A percentile compares a stretch with the other conserved stretches of the same genome.
These are phyloP conservation scores for Euphorbia schlechtendalii DNA, from an alignment of 441 rosid species.

Conservation along the genomic window DNA sequence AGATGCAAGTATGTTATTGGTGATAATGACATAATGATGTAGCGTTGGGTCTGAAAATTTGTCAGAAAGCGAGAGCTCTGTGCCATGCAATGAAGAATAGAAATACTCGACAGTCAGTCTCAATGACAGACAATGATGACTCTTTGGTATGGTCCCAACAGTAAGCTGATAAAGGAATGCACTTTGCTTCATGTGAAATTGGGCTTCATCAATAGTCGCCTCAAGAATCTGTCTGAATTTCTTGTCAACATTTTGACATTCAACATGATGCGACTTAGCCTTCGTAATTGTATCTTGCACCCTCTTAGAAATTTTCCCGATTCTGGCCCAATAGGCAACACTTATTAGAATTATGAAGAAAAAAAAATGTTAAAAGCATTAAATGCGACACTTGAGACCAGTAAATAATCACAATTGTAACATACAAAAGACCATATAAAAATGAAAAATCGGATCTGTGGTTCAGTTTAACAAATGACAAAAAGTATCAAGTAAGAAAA, in stretches of 20 bases:
- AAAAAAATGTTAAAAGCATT: slow-evolving; percentile 3
- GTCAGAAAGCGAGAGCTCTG: slow-evolving; percentile 35
- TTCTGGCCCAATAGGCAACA: slow-evolving; percentile 41
- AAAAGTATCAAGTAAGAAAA: background rate
- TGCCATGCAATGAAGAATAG: slow-evolving; percentile 41
- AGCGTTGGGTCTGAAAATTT: slow-evolving; percentile 60
- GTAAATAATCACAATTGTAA: slow-evolving; percentile 5
- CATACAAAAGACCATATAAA: background rate
- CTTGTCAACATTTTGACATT: slow-evolving; percentile 85
- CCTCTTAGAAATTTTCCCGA: slow-evolving; percentile 45
- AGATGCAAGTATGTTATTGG: slow-evolving; percentile 74
- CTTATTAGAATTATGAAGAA: background rate
- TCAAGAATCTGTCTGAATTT: slow-evolving; percentile 88
- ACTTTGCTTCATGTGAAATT: slow-evolving; percentile 93
- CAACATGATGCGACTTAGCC: slow-evolving; percentile 63
- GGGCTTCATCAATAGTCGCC: slow-evolving; percentile 83
- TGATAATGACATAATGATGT: slow-evolving; percentile 69
- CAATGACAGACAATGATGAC: slow-evolving; percentile 91
- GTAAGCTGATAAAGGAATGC: slow-evolving; percentile 89
- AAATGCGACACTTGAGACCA: background rate
- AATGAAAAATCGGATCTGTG: background rate
- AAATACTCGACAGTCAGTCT: slow-evolving; percentile 85
- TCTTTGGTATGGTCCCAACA: slow-evolving; percentile 88
- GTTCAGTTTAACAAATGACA: background rate
- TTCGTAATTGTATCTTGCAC: slow-evolving; percentile 64